Evolutionary conservation across 768 basidiomycete genomes (phyloP).

Genomic region (Mycena kentingensis): DNA sequence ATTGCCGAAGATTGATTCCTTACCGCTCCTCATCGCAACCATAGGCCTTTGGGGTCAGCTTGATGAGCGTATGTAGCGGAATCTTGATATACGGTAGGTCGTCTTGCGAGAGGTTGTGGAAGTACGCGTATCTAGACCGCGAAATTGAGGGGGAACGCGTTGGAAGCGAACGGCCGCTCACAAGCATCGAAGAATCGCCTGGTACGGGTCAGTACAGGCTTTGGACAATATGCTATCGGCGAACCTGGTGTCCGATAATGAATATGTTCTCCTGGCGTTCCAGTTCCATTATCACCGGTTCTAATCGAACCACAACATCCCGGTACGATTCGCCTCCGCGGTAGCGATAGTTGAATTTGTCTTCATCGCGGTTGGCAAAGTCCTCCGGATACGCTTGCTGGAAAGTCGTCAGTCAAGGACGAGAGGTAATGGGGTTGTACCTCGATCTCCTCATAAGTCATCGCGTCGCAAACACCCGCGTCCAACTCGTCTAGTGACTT

Average conservation of each 20-base stretch:
- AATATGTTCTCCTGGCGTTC: constrained; percentile 97
- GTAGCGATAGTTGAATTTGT: constrained; percentile 99
- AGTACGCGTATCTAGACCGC: constrained; percentile 85
- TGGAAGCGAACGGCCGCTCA: constrained; percentile 39
- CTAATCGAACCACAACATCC: constrained; percentile 91
- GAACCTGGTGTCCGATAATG: constrained; percentile 91
- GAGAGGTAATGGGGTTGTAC: constrained; percentile 40
- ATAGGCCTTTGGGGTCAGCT: constrained; percentile 96
- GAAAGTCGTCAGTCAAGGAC: not conserved
- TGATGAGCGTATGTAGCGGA: constrained; percentile 95
- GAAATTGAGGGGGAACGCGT: no score
- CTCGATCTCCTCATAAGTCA: constrained; percentile 99
- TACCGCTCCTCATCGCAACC: constrained; percentile 97
- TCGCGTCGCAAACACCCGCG: constrained; percentile 98
- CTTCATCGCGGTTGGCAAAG: constrained; percentile 96
- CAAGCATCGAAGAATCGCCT: constrained; percentile 82
- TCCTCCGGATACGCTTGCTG: constrained; percentile 96
- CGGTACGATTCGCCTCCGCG: constrained; percentile 97
- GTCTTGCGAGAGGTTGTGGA: constrained; percentile 86
- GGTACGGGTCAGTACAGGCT: not conserved
- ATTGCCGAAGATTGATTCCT: constrained; percentile 19
- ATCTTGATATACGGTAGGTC: constrained; percentile 99
- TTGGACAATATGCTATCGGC: constrained; percentile 14
- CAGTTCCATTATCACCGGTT: constrained; percentile 99
- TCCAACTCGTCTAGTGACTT: constrained; percentile 98